Evolutionary conservation across 1,284 basidiomycete species (phyloP), one percentile per base, ranked within the genome.

Genomic region (Waitea zeae): DNA sequence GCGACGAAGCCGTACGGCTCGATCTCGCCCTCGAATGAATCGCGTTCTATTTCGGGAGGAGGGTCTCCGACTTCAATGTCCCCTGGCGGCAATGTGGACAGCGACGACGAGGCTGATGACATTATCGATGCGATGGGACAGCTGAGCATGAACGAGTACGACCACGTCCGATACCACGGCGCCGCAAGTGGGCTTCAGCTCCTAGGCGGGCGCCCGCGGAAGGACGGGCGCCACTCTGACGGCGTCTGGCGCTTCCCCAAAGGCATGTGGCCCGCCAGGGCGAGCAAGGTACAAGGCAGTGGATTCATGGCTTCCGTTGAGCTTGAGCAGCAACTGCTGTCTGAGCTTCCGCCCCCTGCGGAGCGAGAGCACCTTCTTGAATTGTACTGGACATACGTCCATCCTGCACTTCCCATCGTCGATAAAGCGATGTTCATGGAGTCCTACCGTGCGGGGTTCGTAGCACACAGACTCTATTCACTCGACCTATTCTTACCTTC

Each of bases 101-200:
- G 9, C 29, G 7, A 7, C 32, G 35, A 44, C 29, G 64, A 58
- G 34, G 65, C 67, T 20, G 64, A 65, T 15, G 64, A 65, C 24
- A 54, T 88, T 11, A 62, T 67, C 13, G 69, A 76, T 42, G 81
- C 81, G 22, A 64, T 87, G 4, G 84, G 86, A 3, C 83, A 88
- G 51, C 58, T 89, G 39, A 83, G 78, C 41, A 48, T 89, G 44
- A 84, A 88, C 46, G 84, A 89, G 56, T 78, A 88, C 38, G 64
- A 64, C 41, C 74, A 88, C 49, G 72, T 88, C 12, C 59, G 80
- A 17, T 83, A 74, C 50, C 79, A 84, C 45, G 78, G 79, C 22
- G 80, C 82, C 49, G 76, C 70, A 4, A 83, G 79, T 38, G 86
- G 84, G 1, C 51, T 89, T 40, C 74, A 89, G 50, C 58, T 89